Evolutionary conservation across 306 rosid genomes (phyloP), one percentile per base, ranked within the genome.

Genomic region (Castanopsis chinensis): DNA sequence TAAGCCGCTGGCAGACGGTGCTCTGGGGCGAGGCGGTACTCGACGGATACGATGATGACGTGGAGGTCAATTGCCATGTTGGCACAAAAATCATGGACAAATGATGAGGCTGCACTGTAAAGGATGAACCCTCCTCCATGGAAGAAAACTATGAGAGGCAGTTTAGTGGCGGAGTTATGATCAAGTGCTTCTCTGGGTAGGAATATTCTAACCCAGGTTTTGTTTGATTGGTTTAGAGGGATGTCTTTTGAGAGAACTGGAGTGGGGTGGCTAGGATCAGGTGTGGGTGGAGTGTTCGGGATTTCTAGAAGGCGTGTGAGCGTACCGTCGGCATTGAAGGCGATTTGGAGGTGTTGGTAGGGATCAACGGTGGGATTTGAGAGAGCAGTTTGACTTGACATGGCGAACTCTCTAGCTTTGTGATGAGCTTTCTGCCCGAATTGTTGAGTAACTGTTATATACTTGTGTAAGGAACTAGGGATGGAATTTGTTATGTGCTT

Each of bases 21-120:
- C 76, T 87, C 90, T 4, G 89, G 93, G 3, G 90, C 82, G 1
- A 90, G 88, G 12, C 89, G 84, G 78, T 87, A 90, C 8, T 77
- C 87, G 4, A 88, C 78, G 18, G 93, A 88, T 20, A 72, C 83
- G 2, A 90, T 77, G 52, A 87, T 23, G 2, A 79, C 82, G 3
- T 20, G 43, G 30, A 70, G 7, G 2, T 45, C 12, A 1, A 49
- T 21, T 0, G 87, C 89, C 37, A 88, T 33, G 43, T 59, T 33
- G 1, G 51, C 49, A 20, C 87, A 83, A 14, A 74, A 75, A 27
- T 81, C 58, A 20, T 86, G 94, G 75, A 70, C 78, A 0, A 72
- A 0, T 12, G 89, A 30, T 4, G 88, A 41, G 12, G 83, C 72
- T 1, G 89, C 85, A 15, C 85, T 80, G 0, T 11, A 3, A 0